Percentiles rank a stretch among this genome's conserved stretches.
Conservation (phyloP, 2,329 filamentous ascomycete genomes). For the Colletotrichum chrysophilum region DNA sequence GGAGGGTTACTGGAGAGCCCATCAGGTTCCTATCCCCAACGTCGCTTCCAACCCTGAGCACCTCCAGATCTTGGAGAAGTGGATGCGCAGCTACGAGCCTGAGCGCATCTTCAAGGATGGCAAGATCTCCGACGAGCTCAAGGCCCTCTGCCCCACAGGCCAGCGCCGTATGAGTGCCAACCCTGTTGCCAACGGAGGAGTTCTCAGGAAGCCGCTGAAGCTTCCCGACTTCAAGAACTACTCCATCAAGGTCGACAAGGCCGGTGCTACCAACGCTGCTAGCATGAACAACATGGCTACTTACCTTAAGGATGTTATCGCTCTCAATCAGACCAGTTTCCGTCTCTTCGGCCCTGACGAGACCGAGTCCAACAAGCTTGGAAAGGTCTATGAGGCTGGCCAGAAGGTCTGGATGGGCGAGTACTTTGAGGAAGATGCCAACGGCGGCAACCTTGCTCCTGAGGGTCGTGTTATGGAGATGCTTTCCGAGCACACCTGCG, state of each 20-base stretch:
- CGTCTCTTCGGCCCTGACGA: conserved; percentile 81
- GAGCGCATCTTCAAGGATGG: conserved; percentile 73
- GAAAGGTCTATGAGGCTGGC: conserved; percentile 71
- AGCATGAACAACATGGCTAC: conserved; percentile 75
- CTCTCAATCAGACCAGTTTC: conserved; percentile 70
- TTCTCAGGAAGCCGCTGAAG: conserved; percentile 68
- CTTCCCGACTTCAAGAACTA: conserved; percentile 76
- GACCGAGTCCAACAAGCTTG: conserved; percentile 82
- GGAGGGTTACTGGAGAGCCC: conserved; percentile 79
- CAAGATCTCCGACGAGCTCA: conserved; percentile 66
- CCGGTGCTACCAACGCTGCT: conserved; percentile 59
- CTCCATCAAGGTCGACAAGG: conserved; percentile 64
- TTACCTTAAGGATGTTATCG: conserved; percentile 72
- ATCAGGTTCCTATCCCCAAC: conserved; percentile 79
- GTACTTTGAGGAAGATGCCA: conserved; percentile 76
- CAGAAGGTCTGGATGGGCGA: conserved; percentile 85
- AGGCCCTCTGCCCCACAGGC: conserved; percentile 68
- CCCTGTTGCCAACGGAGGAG: conserved; percentile 75
- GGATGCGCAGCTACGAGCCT: conserved; percentile 80
- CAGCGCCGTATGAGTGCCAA: conserved; percentile 78
- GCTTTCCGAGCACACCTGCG: conserved; percentile 80
- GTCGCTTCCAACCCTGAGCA: conserved; percentile 69
- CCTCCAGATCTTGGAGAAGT: conserved; percentile 72
- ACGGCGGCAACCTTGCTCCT: conserved; percentile 74
- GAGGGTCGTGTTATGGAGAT: conserved; percentile 83